These are phyloP conservation scores for Mycosphaerella sp. DNA, from an alignment of 2,329 filamentous ascomycete species.

Conservation along the genomic window DNA sequence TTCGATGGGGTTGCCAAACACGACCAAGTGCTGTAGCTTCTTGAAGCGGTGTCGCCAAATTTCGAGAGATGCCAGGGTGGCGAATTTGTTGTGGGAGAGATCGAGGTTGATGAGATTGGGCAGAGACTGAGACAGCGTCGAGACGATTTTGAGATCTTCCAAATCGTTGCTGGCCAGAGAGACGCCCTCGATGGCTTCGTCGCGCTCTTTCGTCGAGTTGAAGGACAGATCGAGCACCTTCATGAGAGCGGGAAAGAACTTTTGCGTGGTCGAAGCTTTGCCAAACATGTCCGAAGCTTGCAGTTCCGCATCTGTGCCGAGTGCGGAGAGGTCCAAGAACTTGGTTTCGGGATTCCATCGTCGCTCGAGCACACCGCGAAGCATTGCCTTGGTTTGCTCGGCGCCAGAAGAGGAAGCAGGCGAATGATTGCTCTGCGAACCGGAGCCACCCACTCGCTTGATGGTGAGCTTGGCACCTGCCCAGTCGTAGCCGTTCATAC, in stretches of 20 bases:
- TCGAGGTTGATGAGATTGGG: slow-evolving; percentile 85
- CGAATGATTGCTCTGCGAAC: slow-evolving; percentile 8
- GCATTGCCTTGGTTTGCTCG: slow-evolving; percentile 54
- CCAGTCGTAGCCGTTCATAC: slow-evolving; percentile 39
- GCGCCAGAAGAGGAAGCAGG: slow-evolving; percentile 34
- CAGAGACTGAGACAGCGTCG: slow-evolving; percentile 68
- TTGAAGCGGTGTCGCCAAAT: slow-evolving; percentile 75
- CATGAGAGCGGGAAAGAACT: slow-evolving; percentile 91
- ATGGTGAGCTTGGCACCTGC: slow-evolving; percentile 36
- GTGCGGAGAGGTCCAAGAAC: slow-evolving; percentile 72
- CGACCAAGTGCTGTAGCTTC: slow-evolving; percentile 70
- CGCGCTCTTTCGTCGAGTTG: slow-evolving; percentile 62
- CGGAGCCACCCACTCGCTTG: slow-evolving; percentile 25
- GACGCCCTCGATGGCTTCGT: slow-evolving; percentile 73
- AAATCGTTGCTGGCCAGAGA: slow-evolving; percentile 76
- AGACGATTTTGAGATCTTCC: slow-evolving; percentile 63
- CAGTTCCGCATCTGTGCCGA: slow-evolving; percentile 66
- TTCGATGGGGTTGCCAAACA: slow-evolving; percentile 68
- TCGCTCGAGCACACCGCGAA: slow-evolving; percentile 63
- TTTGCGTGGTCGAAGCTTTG: slow-evolving; percentile 63
- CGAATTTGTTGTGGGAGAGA: slow-evolving; percentile 75
- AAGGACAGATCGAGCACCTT: slow-evolving; percentile 74
- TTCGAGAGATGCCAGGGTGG: slow-evolving; percentile 59
- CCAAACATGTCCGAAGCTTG: slow-evolving; percentile 69
- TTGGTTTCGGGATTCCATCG: slow-evolving; percentile 68